Evolutionary conservation across 106 monocot species (phyloP).

Genomic region (Narthecium ossifragum): DNA sequence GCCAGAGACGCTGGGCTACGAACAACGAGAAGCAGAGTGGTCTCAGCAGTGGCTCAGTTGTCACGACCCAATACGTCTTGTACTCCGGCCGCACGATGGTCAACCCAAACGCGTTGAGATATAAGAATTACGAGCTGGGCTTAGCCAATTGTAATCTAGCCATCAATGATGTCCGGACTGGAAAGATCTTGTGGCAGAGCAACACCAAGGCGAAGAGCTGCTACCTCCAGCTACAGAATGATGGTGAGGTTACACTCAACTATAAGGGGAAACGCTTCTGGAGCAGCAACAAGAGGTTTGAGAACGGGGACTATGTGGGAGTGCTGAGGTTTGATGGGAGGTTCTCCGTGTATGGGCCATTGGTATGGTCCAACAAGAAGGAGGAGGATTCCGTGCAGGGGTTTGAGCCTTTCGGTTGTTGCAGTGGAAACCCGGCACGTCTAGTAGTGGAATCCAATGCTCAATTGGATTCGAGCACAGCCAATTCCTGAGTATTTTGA

Average conservation of each 20-base stretch:
- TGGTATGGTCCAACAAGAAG: constrained; percentile 16
- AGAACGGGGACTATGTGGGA: constrained; percentile 14
- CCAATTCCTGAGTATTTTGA: too few relatives aligned
- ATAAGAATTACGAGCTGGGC: constrained; percentile 11
- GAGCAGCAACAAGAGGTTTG: constrained; percentile 14
- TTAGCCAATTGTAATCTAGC: constrained; percentile 16
- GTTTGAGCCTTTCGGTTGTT: too few relatives aligned
- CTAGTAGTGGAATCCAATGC: too few relatives aligned
- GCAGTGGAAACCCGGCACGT: too few relatives aligned
- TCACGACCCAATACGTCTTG: constrained; percentile 13
- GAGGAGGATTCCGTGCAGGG: background rate
- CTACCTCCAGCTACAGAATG: constrained; percentile 10
- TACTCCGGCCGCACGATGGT: constrained; percentile 13
- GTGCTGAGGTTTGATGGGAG: constrained; percentile 27
- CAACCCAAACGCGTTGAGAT: constrained; percentile 8
- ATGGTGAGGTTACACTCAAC: constrained; percentile 18
- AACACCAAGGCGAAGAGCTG: constrained; percentile 15
- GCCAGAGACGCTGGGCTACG: constrained; percentile 16
- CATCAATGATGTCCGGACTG: constrained; percentile 9
- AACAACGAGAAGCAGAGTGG: constrained; percentile 13
- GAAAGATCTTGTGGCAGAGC: constrained; percentile 24
- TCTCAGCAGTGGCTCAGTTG: background rate
- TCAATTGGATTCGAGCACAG: too few relatives aligned
- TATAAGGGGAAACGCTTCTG: constrained; percentile 9
- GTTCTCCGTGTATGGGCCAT: constrained; percentile 19